Evolutionary conservation across 768 basidiomycete species (phyloP), one percentile per base, ranked within the genome.

Genomic region (Rhodotorula taiwanensis): DNA sequence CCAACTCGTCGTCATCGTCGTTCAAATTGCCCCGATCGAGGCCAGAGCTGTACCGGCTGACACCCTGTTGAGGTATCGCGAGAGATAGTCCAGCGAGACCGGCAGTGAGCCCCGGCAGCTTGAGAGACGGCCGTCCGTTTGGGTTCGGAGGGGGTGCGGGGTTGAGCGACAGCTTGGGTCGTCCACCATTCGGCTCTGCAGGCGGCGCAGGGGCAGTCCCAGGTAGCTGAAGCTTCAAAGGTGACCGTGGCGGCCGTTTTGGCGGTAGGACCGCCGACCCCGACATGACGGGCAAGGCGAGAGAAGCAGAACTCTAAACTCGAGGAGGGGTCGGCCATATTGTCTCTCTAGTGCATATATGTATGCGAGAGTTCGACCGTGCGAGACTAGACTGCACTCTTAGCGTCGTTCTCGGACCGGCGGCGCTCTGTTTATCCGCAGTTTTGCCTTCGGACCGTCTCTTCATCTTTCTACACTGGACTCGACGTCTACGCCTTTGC

Each of bases 161-260:
- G 53, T 42, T 36, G 52, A 54, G 43, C 8, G 44, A 45, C 8
- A 54, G 34, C 18, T 54, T 33, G 34, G 34, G 52, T 13, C 23
- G 55, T 13, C n/a, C 30, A 18, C 31, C 28, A 14, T 9, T 30
- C 21, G 44, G 25, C 15, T 39, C 21, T 5, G 3, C 2, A 6
- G 21, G 20, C 20, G 34, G 11, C 9, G 61, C 0, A 14, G 58
- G 39, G 13, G 21, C n/a, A 6, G 57, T 11, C 3, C 63, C 63
- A 1, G 63, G 63, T 3, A 66, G 65, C 27, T 60, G 60, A 0
- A 67, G 66, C 31, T 67, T 67, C 11, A 67, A 36, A 6, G 66
- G 48, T 0, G 66, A 44, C 33, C 60, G 30, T 0, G 66, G 55
- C 18, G 66, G 62, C 30, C 66, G 66, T n/a, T 64, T 63, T 1